Evolutionary conservation across 345 rosid genomes (phyloP), one percentile per base, ranked within the genome.

Genomic region (Iberis pinnata): DNA sequence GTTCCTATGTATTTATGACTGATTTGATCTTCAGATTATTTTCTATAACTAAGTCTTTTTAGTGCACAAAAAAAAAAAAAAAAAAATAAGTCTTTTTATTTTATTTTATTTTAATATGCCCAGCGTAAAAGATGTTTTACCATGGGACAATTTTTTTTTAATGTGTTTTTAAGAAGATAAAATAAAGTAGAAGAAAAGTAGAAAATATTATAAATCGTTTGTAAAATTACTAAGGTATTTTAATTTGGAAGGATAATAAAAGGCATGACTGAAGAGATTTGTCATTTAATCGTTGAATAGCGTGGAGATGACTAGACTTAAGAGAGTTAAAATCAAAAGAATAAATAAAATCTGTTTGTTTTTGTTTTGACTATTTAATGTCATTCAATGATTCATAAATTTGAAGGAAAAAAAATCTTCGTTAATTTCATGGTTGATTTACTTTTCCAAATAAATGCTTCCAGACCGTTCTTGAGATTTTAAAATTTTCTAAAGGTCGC

Each of bases 301-400:
- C 24, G 63, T 65, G 53, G 59, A 32, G 46, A 18, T 49, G 36
- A 64, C 56, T 41, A 43, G 69, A 56, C 58, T 64, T 2, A 0
- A 37, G n/a, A 48, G 63, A 42, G 38, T n/a, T 43, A 33, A 57
- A 64, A 49, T 45, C 58, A 56, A 37, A 56, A 44, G 20, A 27
- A 40, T n/a, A n/a, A 29, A 4, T 0, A 13, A 9, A 6, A 12
- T 43, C 2, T 35, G 36, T 22, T 41, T 52, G 40, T 36, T 3
- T 49, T 43, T 57, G 38, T 56, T 49, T 64, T 31, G 39, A 63
- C 31, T 64, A 39, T 39, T 50, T 43, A 54, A 33, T 64, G 53
- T 20, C 53, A 44, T 58, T 65, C 10, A 58, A 43, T 36, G 60
- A 36, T 65, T 43, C 15, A 37, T 50, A 58, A 58, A 27, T 50